These are phyloP conservation scores for Multifurca ochricompacta DNA, from an alignment of 768 basidiomycete genomes.

Conservation along the genomic window DNA sequence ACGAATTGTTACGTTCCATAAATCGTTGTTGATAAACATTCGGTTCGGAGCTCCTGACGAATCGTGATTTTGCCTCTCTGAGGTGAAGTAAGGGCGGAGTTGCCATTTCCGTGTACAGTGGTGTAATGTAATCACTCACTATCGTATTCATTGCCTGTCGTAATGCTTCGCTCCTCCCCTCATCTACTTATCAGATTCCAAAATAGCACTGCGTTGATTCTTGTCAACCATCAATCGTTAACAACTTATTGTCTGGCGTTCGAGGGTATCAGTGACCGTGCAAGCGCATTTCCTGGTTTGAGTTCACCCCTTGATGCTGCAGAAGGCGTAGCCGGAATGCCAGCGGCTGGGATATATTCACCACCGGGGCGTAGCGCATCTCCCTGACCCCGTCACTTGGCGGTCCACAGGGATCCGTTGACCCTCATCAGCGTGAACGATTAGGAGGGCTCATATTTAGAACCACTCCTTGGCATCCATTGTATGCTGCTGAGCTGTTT, in stretches of 20 bases:
- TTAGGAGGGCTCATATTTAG: too few relatives aligned
- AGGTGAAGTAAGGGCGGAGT: background rate
- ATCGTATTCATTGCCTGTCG: too few relatives aligned
- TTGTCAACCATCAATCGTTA: background rate
- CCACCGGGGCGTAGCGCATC: too few relatives aligned
- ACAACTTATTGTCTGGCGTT: background rate
- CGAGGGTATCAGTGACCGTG: background rate
- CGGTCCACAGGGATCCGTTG: too few relatives aligned
- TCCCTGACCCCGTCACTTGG: too few relatives aligned
- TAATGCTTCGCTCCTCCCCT: too few relatives aligned
- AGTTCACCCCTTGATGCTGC: background rate
- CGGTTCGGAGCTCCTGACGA: background rate
- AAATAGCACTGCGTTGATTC: background rate
- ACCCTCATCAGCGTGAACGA: too few relatives aligned
- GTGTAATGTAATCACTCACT: too few relatives aligned
- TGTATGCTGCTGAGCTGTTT: too few relatives aligned
- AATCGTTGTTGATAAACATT: too few relatives aligned
- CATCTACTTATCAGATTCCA: too few relatives aligned
- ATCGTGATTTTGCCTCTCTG: background rate
- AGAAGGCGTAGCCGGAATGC: background rate
- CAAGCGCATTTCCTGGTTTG: background rate
- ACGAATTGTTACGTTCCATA: constrained; percentile 35
- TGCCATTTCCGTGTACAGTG: background rate
- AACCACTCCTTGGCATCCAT: too few relatives aligned
- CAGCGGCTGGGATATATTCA: constrained; percentile 15